Conservation (phyloP, 2,329 filamentous ascomycete species). For the Colletotrichum filicis region DNA sequence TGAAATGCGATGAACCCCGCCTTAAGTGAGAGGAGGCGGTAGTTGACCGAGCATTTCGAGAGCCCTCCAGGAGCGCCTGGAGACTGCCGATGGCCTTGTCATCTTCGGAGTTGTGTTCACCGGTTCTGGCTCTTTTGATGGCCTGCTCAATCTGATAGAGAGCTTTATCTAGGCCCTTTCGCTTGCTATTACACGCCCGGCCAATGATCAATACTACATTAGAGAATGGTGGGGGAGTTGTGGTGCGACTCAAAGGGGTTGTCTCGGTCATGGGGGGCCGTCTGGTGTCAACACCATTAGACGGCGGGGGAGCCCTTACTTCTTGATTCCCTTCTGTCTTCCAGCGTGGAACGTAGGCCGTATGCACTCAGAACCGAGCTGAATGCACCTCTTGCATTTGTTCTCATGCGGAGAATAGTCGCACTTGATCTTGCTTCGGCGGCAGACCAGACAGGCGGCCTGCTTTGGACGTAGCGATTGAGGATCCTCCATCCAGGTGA, state of each 20-base stretch:
- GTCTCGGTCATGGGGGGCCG: neutral
- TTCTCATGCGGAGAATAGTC: constrained; percentile 63
- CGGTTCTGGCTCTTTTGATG: constrained; percentile 64
- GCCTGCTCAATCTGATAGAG: constrained; percentile 80
- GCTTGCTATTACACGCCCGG: constrained; percentile 66
- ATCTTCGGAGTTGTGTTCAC: constrained; percentile 55
- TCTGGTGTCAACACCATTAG: neutral
- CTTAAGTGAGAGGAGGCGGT: constrained; percentile 37
- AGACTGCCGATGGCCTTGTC: constrained; percentile 57
- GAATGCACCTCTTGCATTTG: constrained; percentile 70
- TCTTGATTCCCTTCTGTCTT: constrained; percentile 81
- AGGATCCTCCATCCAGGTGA: constrained; percentile 36
- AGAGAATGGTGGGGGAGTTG: neutral
- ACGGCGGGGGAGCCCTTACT: constrained; percentile 58
- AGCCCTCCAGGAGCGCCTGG: constrained; percentile 50
- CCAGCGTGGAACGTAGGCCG: constrained; percentile 80
- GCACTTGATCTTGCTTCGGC: constrained; percentile 76
- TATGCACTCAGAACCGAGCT: constrained; percentile 69
- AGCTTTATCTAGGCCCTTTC: constrained; percentile 79
- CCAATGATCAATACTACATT: neutral
- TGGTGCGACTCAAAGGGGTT: neutral
- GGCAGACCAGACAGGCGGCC: constrained; percentile 72
- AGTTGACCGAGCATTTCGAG: constrained; percentile 32
- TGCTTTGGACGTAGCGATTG: constrained; percentile 41
- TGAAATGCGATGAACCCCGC: constrained; percentile 31